Base-by-base conservation (phyloP, 805 yeast species). In the Teunomyces cretensis region DNA sequence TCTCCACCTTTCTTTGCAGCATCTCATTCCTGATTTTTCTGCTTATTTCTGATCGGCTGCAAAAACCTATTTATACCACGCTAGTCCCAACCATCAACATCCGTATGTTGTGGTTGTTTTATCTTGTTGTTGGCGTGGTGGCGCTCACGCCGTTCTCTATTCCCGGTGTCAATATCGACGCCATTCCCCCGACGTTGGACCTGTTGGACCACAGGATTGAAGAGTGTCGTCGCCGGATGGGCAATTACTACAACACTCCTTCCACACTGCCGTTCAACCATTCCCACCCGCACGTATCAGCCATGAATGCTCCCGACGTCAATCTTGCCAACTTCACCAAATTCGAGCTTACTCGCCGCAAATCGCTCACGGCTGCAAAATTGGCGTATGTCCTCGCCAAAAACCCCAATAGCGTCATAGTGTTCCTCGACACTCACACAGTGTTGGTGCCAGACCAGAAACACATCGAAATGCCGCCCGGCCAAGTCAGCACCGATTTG, bases 361-460 rank as follows among this genome's bases (percentile, higher is more conserved):
- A 42, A n/a, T 38, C 17, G n/a, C 49, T 57, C 11, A 43, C 39
- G 19, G 37, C 39, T 4, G 36, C 28, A 11, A 52, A 47, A 31
- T 30, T 55, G 43, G 30, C 43, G 15, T 41, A 51, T 39, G 30
- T 57, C 9, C 13, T 51, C 15, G 13, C 39, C n/a, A 46, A 46
- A 9, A 38, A 46, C 14, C 56, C 48, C 4, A 19, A 27, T 22
- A 39, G 42, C 17, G 41, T 53, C 8, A 42, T 56, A 11, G 5
- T 43, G 9, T 53, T 57, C 44, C 51, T 46, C 30, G 61, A 57
- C 42, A 46, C 58, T 2, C 43, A 45, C 14, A 54, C 60, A 1
- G 38, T 50, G 6, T 41, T 57, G 16, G 52, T 52, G 11, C 59
- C 61, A 4, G 46, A 35, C 26, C 43, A 45, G 9, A 13, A 14